Evolutionary conservation across 129 eudicot genomes (phyloP), one percentile per base, ranked within the genome.

Genomic region (Kitagawia praeruptora): DNA sequence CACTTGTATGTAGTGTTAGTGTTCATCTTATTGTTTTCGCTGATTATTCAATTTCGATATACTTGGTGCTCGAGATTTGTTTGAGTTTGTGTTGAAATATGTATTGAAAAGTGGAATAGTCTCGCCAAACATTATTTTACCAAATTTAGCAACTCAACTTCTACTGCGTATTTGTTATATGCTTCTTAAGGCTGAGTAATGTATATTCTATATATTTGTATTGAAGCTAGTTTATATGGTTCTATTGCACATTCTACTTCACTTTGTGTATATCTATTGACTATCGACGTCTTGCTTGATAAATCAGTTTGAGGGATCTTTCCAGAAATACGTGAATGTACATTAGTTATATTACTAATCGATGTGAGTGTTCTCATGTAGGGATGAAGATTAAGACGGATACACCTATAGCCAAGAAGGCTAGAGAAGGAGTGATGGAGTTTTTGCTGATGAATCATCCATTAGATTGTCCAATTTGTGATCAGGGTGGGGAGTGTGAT

Each of bases 401-500:
- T 66, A 92, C 99, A 76, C 99, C 99, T 38, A 45, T 92, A 16
- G 99, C 99, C 46, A 92, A 96, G 83, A 96, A 96, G 83, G 99
- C 99, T 15, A 86, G 99, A 34, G 99, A 96, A 86, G 99, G 99
- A 48, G 99, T 96, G 72, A 96, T 96, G 99, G 99, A 96, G 86
- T 96, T 96, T 61, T 82, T 96, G 74, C 84, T 96, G 75, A 96
- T 96, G 99, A 96, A 96, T 75, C 99, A 96, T 88, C 99, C 99
- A 23, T 74, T 96, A 66, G 99, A 96, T 82, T 96, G 99, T 88
- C 99, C 99, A 78, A 96, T 96, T 58, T 96, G 98, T 84, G 99
- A 96, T 87, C 99, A 96, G 81, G 99, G 99, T 69, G 99, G 99
- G 39, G 99, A 96, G 75, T 96, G 99, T 83, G 99, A 96, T 80